Evolutionary conservation across 1,139 yeast genomes (phyloP), one percentile per base, ranked within the genome.

Genomic region (Taphrina wiesneri): DNA sequence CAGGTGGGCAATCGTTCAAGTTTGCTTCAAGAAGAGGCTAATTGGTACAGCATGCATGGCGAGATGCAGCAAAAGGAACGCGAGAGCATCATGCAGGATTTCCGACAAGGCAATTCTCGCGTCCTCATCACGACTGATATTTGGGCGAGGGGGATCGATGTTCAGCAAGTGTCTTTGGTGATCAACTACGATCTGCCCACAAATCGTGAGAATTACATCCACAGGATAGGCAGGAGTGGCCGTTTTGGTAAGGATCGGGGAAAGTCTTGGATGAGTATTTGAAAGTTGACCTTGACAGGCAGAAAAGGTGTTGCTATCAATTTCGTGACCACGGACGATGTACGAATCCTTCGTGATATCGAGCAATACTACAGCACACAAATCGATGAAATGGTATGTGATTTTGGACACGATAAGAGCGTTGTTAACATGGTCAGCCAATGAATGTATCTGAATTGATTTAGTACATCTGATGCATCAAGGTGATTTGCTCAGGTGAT

Each of bases 201-300:
- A 77, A 90, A 92, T 87, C 89, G 91, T 81, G 98, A 93, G 83
- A 92, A 93, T 88, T 93, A 93, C 81, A 90, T 93, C 78, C 99
- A 93, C 85, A 88, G 99, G 87, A 93, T 93, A 77, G 99, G 99
- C 86, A 90, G 99, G 85, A 96, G 97, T 84, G 99, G 99, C 84
- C 93, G 99, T 84, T 93, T 93, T 84, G 99, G 64, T 39, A 41
- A 9, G 59, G 43, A n/a, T 19, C 13, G 19, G 2, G 19, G 43
- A 39, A 39, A 9, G 13, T 39, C 17, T 15, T 32, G 43, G 3
- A n/a, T 19, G 13, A n/a, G n/a, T 32, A 32, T 39, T 39, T 15
- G 17, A 39, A 36, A 39, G 39, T 13, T 32, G 39, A 32, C 39
- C 39, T 9, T 6, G 11, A 5, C 39, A 51, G 59, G 99, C 84